Base-by-base conservation (phyloP, 345 rosid species). In the Hibiscus trionum region DNA sequence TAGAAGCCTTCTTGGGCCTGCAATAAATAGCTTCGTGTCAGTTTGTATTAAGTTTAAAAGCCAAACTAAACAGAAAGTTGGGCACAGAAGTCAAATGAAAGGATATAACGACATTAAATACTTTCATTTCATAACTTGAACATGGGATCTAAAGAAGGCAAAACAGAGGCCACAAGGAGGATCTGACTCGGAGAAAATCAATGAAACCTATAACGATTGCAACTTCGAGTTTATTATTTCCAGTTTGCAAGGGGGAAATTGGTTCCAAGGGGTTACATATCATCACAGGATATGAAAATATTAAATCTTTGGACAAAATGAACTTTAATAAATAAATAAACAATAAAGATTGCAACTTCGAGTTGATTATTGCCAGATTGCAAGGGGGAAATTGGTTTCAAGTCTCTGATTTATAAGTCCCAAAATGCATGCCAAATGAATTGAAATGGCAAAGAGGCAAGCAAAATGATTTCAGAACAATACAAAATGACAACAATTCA, bases 1-100 rank as follows among this genome's bases (percentile, higher is more conserved):
- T 75, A 95, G 71, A 80, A 95, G 83, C 82, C 93, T 89, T 82
- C 98, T 85, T 26, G 99, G 97, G 42, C 96, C 99, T 95, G 86
- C 66, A 74, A 47, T 12, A 47, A 15, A 49, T 71, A 53, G 27
- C 11, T 50, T 52, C 55, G 65, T 74, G 72, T 78, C 59, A 78
- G 74, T 72, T 72, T 2, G 42, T 19, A 24, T 9, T 5, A 35
- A 35, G 67, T 47, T 72, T 35, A 73, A 56, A 72, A 69, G 42
- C 75, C 21, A 68, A 68, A 50, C 60, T n/a, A 5, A 63, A 8
- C 8, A 53, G 15, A 68, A 52, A 37, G 7, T 7, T 17, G 29
- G 10, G 56, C 8, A n/a, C n/a, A 37, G 31, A 35, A 47, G 35
- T 52, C 35, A 72, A 33, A 72, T 26, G 58, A 27, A 27, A 17